Evolutionary conservation across 768 basidiomycete genomes (phyloP).

Genomic region (Fomitopsis serialis): DNA sequence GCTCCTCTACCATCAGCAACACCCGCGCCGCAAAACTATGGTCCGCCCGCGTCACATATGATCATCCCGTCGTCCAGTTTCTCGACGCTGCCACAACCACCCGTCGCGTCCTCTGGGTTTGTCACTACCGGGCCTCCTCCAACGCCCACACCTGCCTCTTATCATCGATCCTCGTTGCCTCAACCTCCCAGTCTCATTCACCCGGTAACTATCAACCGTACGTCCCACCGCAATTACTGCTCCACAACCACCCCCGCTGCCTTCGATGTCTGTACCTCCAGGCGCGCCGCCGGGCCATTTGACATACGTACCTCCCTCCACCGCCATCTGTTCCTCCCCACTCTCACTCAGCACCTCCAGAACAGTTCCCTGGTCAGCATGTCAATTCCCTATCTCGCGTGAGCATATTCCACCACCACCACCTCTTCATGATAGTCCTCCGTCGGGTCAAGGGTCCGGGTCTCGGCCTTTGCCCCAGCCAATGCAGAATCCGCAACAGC

Average conservation of each 20-base stretch:
- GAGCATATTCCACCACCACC: slow-evolving; percentile 30
- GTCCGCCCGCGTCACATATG: slow-evolving; percentile 12
- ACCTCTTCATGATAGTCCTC: slow-evolving; percentile 22
- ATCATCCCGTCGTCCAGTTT: slow-evolving; percentile 20
- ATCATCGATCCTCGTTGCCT: slow-evolving; percentile 7
- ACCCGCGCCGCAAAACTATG: slow-evolving; percentile 19
- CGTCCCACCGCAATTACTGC: slow-evolving; percentile 7
- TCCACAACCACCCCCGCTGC: slow-evolving; percentile 7
- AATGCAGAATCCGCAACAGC: slow-evolving; percentile 1
- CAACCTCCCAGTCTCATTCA: slow-evolving; percentile 7
- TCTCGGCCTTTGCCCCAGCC: slow-evolving; percentile 18
- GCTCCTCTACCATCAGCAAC: slow-evolving; percentile 17
- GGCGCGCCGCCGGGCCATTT: slow-evolving; percentile 32
- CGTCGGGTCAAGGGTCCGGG: slow-evolving; percentile 20
- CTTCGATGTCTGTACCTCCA: slow-evolving; percentile 19
- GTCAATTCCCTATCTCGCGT: slow-evolving; percentile 29
- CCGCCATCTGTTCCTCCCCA: slow-evolving; percentile 21
- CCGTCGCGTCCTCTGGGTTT: slow-evolving; percentile 8
- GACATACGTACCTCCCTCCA: slow-evolving; percentile 25
- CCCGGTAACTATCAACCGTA: slow-evolving; percentile 18
- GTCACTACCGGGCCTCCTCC: slow-evolving; percentile 6
- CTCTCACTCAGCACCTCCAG: slow-evolving; percentile 29
- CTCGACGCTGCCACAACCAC: slow-evolving; percentile 8
- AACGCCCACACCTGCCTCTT: slow-evolving; percentile 3
- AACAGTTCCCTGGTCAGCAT: slow-evolving; percentile 13